Evolutionary conservation across 352 stramenopile genomes (phyloP).

Genomic region (Phytopythium mirpurense): DNA sequence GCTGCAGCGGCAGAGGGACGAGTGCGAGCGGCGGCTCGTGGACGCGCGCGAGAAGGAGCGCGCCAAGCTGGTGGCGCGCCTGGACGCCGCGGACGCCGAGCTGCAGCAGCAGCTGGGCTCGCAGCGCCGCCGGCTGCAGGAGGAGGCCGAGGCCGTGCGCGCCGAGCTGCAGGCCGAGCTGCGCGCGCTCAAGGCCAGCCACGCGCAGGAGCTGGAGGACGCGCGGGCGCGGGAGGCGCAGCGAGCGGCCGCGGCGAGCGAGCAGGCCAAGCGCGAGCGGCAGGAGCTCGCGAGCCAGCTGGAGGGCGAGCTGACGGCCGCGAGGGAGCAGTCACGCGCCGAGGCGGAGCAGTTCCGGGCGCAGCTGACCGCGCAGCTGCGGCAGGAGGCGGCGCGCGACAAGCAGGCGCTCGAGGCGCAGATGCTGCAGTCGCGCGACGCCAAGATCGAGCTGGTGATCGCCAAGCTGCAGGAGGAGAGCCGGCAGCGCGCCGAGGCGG

Average conservation of each 20-base stretch:
- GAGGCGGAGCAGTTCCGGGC: conserved; percentile 66
- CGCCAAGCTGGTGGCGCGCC: conserved; percentile 56
- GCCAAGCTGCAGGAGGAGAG: conserved; percentile 76
- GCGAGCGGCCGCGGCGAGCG: conserved; percentile 24
- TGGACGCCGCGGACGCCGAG: conserved; percentile 68
- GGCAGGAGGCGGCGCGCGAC: conserved; percentile 48
- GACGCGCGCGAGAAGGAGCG: conserved; percentile 75
- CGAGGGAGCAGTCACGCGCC: conserved; percentile 49
- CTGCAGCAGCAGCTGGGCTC: conserved; percentile 74
- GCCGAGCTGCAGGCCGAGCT: conserved; percentile 55
- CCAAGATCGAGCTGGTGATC: conserved; percentile 79
- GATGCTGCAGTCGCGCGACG: conserved; percentile 65
- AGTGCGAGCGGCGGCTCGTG: conserved; percentile 66
- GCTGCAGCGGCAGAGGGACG: conserved; percentile 53
- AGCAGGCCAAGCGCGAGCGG: conserved; percentile 56
- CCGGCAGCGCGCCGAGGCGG: conserved; percentile 41
- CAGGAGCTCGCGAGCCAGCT: conserved; percentile 61
- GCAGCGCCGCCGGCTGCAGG: conserved; percentile 63
- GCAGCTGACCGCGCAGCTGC: conserved; percentile 45
- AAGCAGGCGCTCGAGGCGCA: conserved; percentile 61
- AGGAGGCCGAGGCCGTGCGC: conserved; percentile 55
- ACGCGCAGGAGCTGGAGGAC: conserved; percentile 61
- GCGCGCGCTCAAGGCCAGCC: conserved; percentile 34
- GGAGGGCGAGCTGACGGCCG: conserved; percentile 41
- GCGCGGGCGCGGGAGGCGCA: conserved; percentile 40